These are phyloP conservation scores for Phytopythium boreale DNA, from an alignment of 352 stramenopile species.

Conservation along the genomic window DNA sequence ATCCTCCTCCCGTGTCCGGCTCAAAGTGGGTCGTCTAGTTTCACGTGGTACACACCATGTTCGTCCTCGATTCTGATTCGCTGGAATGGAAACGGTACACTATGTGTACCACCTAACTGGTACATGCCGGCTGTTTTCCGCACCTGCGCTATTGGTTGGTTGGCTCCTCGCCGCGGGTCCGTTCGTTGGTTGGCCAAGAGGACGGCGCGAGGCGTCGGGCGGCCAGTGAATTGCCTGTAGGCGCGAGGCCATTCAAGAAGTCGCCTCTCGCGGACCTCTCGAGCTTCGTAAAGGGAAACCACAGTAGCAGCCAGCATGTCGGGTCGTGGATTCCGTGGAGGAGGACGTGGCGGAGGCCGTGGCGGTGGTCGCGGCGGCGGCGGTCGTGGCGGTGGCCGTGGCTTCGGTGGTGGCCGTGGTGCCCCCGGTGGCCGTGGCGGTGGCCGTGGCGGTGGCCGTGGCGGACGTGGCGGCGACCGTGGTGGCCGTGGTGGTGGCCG, in stretches of 20 bases:
- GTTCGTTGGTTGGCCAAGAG: slow-evolving; percentile 8
- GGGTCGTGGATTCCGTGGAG: slow-evolving; percentile 62
- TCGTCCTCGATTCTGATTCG: slow-evolving; percentile 2
- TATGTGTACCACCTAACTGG: neutral
- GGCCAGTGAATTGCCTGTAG: neutral
- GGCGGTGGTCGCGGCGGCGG: slow-evolving; percentile 51
- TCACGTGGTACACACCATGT: neutral
- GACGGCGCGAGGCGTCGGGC: neutral
- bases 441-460: slow-evolving; percentile 35
- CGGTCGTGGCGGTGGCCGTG: slow-evolving; percentile 45
- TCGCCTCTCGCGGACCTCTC: slow-evolving; percentile 8
- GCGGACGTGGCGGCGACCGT: slow-evolving; percentile 39
- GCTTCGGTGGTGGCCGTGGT: slow-evolving; percentile 40
- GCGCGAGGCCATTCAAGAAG: slow-evolving; percentile 5
- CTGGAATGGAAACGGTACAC: neutral
- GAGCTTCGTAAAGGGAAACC: slow-evolving; percentile 2
- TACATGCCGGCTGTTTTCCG: neutral
- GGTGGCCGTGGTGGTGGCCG: slow-evolving; percentile 39
- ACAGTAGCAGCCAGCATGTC: slow-evolving; percentile 19
- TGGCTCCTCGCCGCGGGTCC: neutral
- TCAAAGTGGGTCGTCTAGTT: too few species aligned
- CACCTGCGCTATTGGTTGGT: slow-evolving; percentile 1
- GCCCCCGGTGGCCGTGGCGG: slow-evolving; percentile 42
- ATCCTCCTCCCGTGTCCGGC: neutral
- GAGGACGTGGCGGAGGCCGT: slow-evolving; percentile 52